These are phyloP conservation scores for Sarocladiaceae sp. DNA, from an alignment of 2,329 filamentous ascomycete genomes.

Conservation along the genomic window DNA sequence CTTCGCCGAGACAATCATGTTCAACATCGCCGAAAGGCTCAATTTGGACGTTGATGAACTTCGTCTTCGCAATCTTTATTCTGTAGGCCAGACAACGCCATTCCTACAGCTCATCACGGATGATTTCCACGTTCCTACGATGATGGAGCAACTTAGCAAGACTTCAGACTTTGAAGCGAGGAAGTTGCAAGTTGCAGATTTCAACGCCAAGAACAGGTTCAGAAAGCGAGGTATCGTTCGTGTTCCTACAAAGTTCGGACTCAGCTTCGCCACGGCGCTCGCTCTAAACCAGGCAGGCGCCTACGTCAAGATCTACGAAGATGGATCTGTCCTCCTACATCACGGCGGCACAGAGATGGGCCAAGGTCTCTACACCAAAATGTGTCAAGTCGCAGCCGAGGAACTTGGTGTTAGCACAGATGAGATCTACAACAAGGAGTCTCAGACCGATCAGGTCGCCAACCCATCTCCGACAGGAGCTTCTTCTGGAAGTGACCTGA, in stretches of 20 bases:
- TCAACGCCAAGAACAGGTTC: conserved; percentile 81
- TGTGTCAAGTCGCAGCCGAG: conserved; percentile 85
- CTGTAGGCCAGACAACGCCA: conserved; percentile 68
- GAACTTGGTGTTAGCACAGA: conserved; percentile 71
- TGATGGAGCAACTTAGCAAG: conserved; percentile 77
- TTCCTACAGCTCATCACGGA: conserved; percentile 72
- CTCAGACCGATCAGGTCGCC: conserved; percentile 83
- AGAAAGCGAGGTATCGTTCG: conserved; percentile 78
- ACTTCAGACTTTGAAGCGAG: conserved; percentile 66
- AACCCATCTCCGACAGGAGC: conserved; percentile 86
- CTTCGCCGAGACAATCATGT: conserved; percentile 76
- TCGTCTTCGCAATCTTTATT: conserved; percentile 79
- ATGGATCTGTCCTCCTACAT: conserved; percentile 79
- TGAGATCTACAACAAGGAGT: conserved; percentile 80
- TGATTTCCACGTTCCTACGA: conserved; percentile 85
- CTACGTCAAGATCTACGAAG: conserved; percentile 87
- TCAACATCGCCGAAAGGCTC: conserved; percentile 77
- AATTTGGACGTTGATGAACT: conserved; percentile 72
- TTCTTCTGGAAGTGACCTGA: conserved; percentile 82
- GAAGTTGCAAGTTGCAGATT: conserved; percentile 63
- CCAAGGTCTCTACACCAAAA: conserved; percentile 89
- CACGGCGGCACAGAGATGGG: conserved; percentile 95
- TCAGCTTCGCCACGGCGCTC: conserved; percentile 77
- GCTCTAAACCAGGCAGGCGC: conserved; percentile 90
- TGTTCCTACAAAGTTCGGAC: conserved; percentile 88